These are phyloP conservation scores for Albophoma yamanashiensis DNA, from an alignment of 2,329 filamentous ascomycete genomes.

Conservation along the genomic window DNA sequence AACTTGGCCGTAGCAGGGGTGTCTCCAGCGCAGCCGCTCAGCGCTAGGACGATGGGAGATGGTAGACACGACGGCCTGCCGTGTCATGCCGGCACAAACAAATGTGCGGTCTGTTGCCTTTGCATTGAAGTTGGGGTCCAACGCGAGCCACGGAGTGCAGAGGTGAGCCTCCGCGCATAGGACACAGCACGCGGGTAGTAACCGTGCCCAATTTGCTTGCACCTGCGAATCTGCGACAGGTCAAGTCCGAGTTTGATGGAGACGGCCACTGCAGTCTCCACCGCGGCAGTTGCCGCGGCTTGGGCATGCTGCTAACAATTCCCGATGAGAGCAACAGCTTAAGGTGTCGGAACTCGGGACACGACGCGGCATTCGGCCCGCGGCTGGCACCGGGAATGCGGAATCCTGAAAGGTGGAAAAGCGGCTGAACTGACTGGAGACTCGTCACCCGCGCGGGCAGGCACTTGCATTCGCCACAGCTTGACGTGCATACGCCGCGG, in stretches of 20 bases:
- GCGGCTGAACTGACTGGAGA: neutral
- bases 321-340: neutral
- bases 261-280: neutral
- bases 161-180: neutral
- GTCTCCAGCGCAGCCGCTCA: neutral
- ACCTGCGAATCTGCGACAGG: neutral
- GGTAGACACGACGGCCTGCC: neutral
- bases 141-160: neutral
- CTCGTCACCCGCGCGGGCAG: neutral
- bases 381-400: neutral
- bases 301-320: neutral
- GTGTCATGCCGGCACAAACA: neutral
- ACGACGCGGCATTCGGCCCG: neutral
- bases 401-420: neutral
- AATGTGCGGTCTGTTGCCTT: neutral
- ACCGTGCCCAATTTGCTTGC: neutral
- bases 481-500: neutral
- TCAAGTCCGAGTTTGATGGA: neutral
- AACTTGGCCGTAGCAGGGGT: neutral
- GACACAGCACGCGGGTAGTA: neutral
- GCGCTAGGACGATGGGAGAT: neutral
- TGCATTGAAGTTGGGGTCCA: neutral
- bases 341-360: neutral
- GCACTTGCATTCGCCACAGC: neutral
- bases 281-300: neutral